phyloP scores from a whole-genome alignment of 495 filamentous ascomycete genomes.

The Cetradonia linearis region DNA sequence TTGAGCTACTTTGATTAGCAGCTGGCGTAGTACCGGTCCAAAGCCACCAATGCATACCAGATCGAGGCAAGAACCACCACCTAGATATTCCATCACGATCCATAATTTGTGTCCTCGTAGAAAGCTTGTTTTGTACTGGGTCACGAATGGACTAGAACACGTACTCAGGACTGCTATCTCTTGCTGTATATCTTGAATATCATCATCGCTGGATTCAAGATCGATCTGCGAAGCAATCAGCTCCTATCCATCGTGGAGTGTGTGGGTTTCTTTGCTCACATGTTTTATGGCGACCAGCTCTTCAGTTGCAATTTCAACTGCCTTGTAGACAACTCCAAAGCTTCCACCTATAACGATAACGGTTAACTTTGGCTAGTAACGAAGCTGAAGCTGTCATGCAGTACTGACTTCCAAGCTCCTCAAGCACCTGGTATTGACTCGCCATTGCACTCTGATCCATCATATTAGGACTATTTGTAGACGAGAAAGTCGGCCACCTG shows the following conservation, averaged over 20 bases:
- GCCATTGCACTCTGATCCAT: slow-evolving; percentile 58
- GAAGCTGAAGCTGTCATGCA: slow-evolving; percentile 21
- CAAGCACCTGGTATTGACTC: slow-evolving; percentile 75
- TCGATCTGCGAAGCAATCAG: slow-evolving; percentile 60
- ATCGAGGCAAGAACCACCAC: slow-evolving; percentile 87
- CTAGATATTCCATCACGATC: slow-evolving; percentile 98
- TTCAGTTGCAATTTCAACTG: slow-evolving; percentile 71
- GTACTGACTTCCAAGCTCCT: slow-evolving; percentile 81
- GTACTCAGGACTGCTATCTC: slow-evolving; percentile 94
- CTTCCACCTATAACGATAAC: slow-evolving; percentile 57
- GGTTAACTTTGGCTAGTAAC: slow-evolving; percentile 18
- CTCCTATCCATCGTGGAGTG: background rate
- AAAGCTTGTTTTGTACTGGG: slow-evolving; percentile 93
- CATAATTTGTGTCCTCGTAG: slow-evolving; percentile 89
- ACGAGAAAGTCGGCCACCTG: background rate
- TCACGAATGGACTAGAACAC: slow-evolving; percentile 85
- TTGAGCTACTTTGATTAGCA: slow-evolving; percentile 55
- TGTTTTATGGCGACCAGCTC: slow-evolving; percentile 89
- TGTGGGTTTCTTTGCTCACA: slow-evolving; percentile 41
- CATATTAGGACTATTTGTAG: background rate
- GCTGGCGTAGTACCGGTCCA: slow-evolving; percentile 16
- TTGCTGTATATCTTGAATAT: slow-evolving; percentile 95
- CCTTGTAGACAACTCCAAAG: slow-evolving; percentile 96
- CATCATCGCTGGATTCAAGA: slow-evolving; percentile 94
- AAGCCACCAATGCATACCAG: slow-evolving; percentile 44